Evolutionary conservation across 805 yeast species (phyloP).

Genomic region (Pichia ethanolica): DNA sequence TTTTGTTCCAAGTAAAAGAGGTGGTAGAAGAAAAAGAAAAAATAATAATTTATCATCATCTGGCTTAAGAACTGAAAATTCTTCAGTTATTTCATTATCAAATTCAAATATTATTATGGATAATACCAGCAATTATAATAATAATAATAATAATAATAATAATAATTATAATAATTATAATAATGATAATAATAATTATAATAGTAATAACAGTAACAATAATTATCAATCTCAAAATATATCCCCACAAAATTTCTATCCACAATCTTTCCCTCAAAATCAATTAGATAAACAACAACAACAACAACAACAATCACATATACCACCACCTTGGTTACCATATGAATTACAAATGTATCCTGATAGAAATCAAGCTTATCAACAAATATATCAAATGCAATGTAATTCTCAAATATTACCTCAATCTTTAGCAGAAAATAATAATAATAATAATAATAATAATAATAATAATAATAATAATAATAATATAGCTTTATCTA

Average conservation of each 20-base stretch:
- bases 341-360: not conserved
- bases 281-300: not conserved
- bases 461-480: not conserved
- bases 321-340: not conserved
- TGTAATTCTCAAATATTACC: not conserved
- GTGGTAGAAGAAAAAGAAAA: conserved; percentile 43
- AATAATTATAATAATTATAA: not conserved
- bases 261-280: not conserved
- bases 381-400: not conserved
- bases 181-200: not conserved
- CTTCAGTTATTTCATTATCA: conserved; percentile 1
- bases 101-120: not conserved
- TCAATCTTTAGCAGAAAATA: no score
- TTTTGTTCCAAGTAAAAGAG: conserved; percentile 49
- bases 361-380: not conserved
- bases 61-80: not conserved
- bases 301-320: not conserved
- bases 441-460: no score
- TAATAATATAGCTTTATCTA: not conserved
- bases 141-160: no score
- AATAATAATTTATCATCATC: not conserved
- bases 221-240: not conserved
- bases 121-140: no score
- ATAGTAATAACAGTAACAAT: not conserved
- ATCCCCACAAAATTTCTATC: no score